Conservation (phyloP, 2,329 filamentous ascomycete genomes). For the Aspergillus alliaceus region DNA sequence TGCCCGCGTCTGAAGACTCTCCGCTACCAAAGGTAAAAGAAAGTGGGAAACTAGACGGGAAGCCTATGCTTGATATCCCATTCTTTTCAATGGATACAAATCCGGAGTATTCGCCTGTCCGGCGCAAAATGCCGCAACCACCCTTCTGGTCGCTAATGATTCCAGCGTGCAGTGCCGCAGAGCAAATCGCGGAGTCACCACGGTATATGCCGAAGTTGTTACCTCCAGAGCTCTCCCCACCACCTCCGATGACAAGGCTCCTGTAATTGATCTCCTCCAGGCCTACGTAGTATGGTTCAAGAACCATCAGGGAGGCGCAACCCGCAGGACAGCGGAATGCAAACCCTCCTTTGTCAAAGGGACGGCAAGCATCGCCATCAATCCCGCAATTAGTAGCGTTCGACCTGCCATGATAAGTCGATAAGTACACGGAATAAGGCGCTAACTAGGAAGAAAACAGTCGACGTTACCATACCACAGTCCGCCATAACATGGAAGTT, state of each 20-base stretch:
- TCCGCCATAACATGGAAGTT: conserved; percentile 33
- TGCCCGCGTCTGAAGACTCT: conserved; percentile 14
- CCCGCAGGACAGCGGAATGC: conserved; percentile 61
- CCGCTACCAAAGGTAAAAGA: conserved; percentile 55
- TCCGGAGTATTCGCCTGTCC: conserved; percentile 51
- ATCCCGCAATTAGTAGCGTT: conserved; percentile 52
- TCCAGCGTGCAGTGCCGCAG: conserved; percentile 60
- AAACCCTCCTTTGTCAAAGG: conserved; percentile 55
- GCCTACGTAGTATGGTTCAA: conserved; percentile 60
- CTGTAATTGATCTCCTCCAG: conserved; percentile 55
- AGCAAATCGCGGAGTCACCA: conserved; percentile 62
- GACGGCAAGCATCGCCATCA: conserved; percentile 57
- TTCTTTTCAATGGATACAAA: conserved; percentile 50
- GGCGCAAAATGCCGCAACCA: conserved; percentile 57
- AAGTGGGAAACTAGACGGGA: conserved; percentile 58
- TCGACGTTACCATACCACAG: conserved; percentile 45
- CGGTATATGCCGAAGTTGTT: conserved; percentile 53
- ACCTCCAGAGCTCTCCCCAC: conserved; percentile 38
- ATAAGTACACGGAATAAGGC: background rate
- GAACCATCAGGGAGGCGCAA: conserved; percentile 52
- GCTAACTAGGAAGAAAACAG: background rate
- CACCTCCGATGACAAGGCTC: conserved; percentile 57
- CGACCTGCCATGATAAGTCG: conserved; percentile 22
- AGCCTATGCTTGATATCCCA: conserved; percentile 54
- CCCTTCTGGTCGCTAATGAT: conserved; percentile 55